Conservation (phyloP, 1,284 basidiomycete genomes). For the Apiotrichum montevideense region DNA sequence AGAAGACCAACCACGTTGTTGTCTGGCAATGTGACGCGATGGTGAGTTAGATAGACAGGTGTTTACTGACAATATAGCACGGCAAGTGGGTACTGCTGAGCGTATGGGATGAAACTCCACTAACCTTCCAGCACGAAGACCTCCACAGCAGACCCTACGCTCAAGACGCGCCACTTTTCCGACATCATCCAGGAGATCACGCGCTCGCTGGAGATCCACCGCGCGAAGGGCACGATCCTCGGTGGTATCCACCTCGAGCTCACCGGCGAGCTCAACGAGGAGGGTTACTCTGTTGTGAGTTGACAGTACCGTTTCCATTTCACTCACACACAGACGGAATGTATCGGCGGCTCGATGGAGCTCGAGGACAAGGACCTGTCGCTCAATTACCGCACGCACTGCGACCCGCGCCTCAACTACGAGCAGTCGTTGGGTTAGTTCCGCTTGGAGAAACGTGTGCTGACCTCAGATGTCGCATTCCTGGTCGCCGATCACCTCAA, state of each 20-base stretch:
- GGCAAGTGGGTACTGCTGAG: constrained; percentile 47
- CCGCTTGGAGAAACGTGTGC: not conserved
- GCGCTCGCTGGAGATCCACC: constrained; percentile 73
- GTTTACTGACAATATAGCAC: constrained; percentile 6
- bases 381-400: constrained; percentile 51
- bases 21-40: constrained; percentile 96
- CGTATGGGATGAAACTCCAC: not conserved
- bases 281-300: constrained; percentile 74
- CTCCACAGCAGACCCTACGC: constrained; percentile 55
- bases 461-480: constrained; percentile 48
- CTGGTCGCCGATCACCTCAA: constrained; percentile 47
- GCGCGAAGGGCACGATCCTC: constrained; percentile 62
- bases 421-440: constrained; percentile 51
- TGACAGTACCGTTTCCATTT: not conserved
- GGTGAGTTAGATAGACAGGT: constrained; percentile 44
- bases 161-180: constrained; percentile 85
- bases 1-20: constrained; percentile 72
- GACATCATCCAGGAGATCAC: constrained; percentile 87
- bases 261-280: constrained; percentile 87
- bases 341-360: constrained; percentile 55
- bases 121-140: constrained; percentile 56
- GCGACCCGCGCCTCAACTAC: constrained; percentile 52
- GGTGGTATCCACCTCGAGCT: constrained; percentile 97
- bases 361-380: constrained; percentile 52
- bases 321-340: constrained; percentile 48